These are phyloP conservation scores for Beauveria sp. DNA, from an alignment of 2,329 filamentous ascomycete species.

Conservation along the genomic window DNA sequence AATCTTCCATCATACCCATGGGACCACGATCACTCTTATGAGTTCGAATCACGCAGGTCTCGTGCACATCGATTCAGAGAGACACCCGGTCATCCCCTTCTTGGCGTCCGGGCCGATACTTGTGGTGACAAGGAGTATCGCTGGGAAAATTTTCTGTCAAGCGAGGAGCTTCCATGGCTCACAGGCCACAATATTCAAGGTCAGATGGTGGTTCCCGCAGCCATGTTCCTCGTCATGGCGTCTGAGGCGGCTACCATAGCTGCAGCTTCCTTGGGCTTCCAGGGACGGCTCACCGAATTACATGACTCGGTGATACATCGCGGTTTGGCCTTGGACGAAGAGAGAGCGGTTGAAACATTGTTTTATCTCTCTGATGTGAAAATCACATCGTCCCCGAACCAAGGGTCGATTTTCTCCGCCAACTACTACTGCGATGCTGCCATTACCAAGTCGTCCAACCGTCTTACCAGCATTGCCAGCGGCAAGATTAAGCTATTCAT, in stretches of 20 bases:
- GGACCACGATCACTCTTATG: constrained; percentile 2
- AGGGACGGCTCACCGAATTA: constrained; percentile 2
- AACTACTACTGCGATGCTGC: background rate
- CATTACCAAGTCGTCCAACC: background rate
- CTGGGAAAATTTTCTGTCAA: constrained; percentile 15
- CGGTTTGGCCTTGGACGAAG: constrained; percentile 11
- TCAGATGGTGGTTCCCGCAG: constrained; percentile 32
- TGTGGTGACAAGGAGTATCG: constrained; percentile 5
- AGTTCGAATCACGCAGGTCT: background rate
- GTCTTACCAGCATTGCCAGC: constrained; percentile 5
- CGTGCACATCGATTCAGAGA: background rate
- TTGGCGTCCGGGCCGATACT: background rate
- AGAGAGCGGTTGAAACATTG: constrained; percentile 5
- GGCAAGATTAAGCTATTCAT: constrained; percentile 1
- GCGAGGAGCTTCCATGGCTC: constrained; percentile 27
- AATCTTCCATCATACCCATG: constrained; percentile 1
- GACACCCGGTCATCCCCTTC: background rate
- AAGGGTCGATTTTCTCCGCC: background rate
- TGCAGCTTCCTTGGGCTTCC: background rate
- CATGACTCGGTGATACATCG: constrained; percentile 10
- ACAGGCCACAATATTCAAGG: constrained; percentile 35
- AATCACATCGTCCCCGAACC: background rate
- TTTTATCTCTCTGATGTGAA: constrained; percentile 3
- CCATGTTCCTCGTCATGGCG: constrained; percentile 24
- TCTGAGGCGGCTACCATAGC: constrained; percentile 3